Evolutionary conservation across 1,284 basidiomycete species (phyloP), one percentile per base, ranked within the genome.

Genomic region (Malassezia caprae): DNA sequence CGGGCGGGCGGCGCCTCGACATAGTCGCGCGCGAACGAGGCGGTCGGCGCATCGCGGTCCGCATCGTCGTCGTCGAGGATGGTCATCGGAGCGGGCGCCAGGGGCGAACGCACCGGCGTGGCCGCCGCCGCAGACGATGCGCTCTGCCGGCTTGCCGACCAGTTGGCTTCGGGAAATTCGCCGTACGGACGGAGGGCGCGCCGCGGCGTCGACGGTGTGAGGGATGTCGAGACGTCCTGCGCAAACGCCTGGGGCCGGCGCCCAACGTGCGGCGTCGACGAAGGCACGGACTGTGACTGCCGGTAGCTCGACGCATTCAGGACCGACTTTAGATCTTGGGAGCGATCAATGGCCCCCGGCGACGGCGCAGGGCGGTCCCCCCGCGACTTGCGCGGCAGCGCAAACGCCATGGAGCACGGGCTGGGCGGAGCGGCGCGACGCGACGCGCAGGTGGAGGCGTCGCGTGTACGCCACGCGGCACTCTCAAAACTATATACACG

Each of bases 341-440:
- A 49, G 26, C 55, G 49, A 21, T 48, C 45, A 4, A 23, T 19
- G 19, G 11, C n/a, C 17, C 30, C 31, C 32, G 31, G 32, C 7
- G 37, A 39, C 7, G 37, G 37, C 37, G n/a, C 11, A 10, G n/a
- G 32, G 19, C 17, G 35, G 21, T 12, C 23, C 43, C 43, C 30
- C 15, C 55, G 49, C 55, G 51, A 48, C 42, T 57, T 57, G 49
- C 55, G 55, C 55, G 55, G 55, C 48, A 57, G 45, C 44, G 55
- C 49, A 41, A 41, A 57, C 31, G 34, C 49, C 55, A 57, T 57
- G 41, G n/a, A 35, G 37, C 48, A 31, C 37, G 17, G n/a, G 43
- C 40, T 11, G n/a, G 26, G 40, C 19, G 23, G 15, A 13, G 47
- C 30, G 30, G 28, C 27, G 31, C 49, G 11, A 35, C 30, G 31